Conservation (phyloP, 1,284 basidiomycete species). For the Inonotus obliquus region DNA sequence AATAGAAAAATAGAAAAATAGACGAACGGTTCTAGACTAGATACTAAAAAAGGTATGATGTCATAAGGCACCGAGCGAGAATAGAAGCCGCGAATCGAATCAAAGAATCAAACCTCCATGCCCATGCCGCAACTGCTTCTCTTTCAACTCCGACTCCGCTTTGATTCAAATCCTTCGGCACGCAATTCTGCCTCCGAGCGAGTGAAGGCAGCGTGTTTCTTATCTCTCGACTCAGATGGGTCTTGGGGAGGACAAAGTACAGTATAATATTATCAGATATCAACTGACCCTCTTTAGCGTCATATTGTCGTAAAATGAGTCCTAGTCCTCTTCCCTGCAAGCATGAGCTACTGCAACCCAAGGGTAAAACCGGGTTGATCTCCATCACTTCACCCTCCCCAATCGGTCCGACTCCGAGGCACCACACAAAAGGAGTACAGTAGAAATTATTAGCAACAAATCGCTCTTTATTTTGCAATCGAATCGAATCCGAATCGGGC, state of each 20-base stretch:
- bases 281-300: not conserved
- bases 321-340: not conserved
- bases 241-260: too few relatives aligned
- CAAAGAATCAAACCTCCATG: too few relatives aligned
- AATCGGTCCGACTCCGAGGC: not conserved
- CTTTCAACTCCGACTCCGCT: too few relatives aligned
- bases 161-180: not conserved
- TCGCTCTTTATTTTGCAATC: too few relatives aligned
- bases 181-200: not conserved
- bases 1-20: too few relatives aligned
- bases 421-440: too few relatives aligned
- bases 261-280: too few relatives aligned
- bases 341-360: too few relatives aligned
- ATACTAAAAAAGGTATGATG: not conserved
- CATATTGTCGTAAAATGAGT: not conserved
- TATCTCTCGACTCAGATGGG: too few relatives aligned
- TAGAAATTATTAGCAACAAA: too few relatives aligned
- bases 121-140: too few relatives aligned
- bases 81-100: not conserved
- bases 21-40: not conserved
- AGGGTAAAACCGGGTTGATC: not conserved
- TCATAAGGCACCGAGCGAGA: not conserved
- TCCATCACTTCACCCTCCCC: too few relatives aligned
- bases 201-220: not conserved
- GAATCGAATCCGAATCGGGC: not conserved